These are phyloP conservation scores for Crithidia expoeki DNA, from an alignment of 208 protist species.

Conservation along the genomic window DNA sequence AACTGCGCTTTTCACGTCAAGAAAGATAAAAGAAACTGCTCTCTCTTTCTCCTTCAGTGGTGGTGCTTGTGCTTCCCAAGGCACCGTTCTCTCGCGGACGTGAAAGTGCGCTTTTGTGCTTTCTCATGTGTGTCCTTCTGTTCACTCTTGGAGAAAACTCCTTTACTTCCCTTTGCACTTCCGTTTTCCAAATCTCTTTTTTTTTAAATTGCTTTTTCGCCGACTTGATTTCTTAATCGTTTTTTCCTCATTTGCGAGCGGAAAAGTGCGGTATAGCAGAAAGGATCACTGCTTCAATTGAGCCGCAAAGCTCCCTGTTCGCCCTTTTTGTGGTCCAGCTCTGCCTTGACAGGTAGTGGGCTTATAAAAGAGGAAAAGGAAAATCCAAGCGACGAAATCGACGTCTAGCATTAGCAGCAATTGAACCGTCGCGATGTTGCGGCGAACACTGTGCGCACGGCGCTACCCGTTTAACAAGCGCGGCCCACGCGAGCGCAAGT, in stretches of 20 bases:
- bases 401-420: no score
- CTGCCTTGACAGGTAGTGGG: neutral
- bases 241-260: neutral
- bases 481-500: conserved; percentile 86
- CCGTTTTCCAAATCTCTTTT: conserved; percentile 1
- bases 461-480: conserved; percentile 91
- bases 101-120: no score
- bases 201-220: neutral
- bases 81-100: no score
- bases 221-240: neutral
- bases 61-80: no score
- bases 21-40: no score
- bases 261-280: neutral
- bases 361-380: neutral
- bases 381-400: no score
- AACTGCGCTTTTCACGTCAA: no score
- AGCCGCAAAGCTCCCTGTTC: neutral
- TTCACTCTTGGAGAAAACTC: no score
- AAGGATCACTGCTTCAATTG: neutral
- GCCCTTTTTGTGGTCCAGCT: conserved; percentile 8
- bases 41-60: no score
- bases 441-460: conserved; percentile 52
- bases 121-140: no score
- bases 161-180: neutral
- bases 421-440: conserved; percentile 50